Base-by-base conservation (phyloP, 495 filamentous ascomycete species). In the Annulohypoxylon maeteangense region DNA sequence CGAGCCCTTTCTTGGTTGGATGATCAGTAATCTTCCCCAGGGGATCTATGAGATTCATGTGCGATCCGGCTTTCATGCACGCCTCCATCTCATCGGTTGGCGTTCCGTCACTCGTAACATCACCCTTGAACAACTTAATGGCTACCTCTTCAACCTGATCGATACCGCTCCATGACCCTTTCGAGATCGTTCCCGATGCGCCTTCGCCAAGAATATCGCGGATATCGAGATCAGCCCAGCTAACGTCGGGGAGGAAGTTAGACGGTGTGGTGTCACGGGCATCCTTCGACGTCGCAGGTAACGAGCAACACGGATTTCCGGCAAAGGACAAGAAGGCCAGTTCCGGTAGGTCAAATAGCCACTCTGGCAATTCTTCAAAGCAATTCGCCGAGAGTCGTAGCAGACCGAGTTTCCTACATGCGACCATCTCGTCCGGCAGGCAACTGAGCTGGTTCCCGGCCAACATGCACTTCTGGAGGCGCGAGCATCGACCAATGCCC, bases 261-360 rank as follows among this genome's bases (percentile, higher is more conserved):
- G 20, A 56, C 20, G 62, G 62, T 32, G 58, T 67, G 45, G 74
- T 65, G 38, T 63, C 55, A 40, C 65, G 53, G 18, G 45, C 59
- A 50, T 67, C 60, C 48, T 72, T 74, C 53, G 59, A 42, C 4
- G 65, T 44, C 23, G 73, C 54, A 59, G 44, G 42, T 47, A 34
- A 38, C 12, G 66, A 44, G 0, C 74, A 71, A 62, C 83, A 84
- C 6, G 81, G 81, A 62, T 86, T 85, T 1, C 78, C 78, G 14
- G 81, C 81, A 58, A 84, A 84, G 20, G 81, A 80, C 56, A 84
- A 71, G 58, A 81, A 84, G n/a, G 80, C 77, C 2, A 85, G 77
- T 57, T 80, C 71, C 1, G 82, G 81, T 14, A 86, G 65, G 22
- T 76, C 69, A 47, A 83, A 82, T 0, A 84, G 73, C 79, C 81